Base-by-base conservation (phyloP, 2,329 filamentous ascomycete species). In the Alternaria brassicae region DNA sequence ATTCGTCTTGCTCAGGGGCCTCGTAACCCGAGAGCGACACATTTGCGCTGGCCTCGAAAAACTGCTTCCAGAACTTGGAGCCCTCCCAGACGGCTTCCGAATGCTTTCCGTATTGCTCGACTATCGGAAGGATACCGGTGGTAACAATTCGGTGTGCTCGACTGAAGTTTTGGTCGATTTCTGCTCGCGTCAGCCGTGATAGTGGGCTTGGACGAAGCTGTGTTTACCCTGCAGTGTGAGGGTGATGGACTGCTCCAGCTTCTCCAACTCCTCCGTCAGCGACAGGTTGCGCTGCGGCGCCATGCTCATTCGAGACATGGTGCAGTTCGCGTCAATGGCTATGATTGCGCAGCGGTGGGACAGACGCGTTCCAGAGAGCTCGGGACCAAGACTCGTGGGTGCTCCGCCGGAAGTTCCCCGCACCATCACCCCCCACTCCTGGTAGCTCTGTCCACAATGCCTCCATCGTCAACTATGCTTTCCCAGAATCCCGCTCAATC, bases 41-140 rank as follows among this genome's bases (percentile, higher is more conserved):
- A 72, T 99, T 98, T 76, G 95, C 95, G 47, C 93, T 97, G 34
- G 95, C 93, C 81, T 99, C 95, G 79, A 99, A 99, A 83, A 99
- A 99, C 82, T 98, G 93, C 80, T 99, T 99, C 95, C 95, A 99
- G 80, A 99, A 99, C 91, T 96, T 97, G 54, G 94, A 96, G 21
- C 93, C 93, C 70, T 98, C 93, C 95, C 95, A 99, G 2, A 99
- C 94, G 48, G 93, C 88, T 63, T 89, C 90, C 2, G 95, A 98
- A 74, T 98, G 91, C 67, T 96, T 92, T 44, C 92, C 92, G 79
- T 99, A 99, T 74, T 96, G 90, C 76, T 98, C 94, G 19, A 99
- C 93, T 1, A 97, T 86, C 1, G 95, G 95, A 3, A 99, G 81
- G 55, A 99, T 97, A 74, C 89, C 96, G 1, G 91, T 90, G 0